These are phyloP conservation scores for Ascochyta koolunga DNA, from an alignment of 2,329 filamentous ascomycete genomes.

Conservation along the genomic window DNA sequence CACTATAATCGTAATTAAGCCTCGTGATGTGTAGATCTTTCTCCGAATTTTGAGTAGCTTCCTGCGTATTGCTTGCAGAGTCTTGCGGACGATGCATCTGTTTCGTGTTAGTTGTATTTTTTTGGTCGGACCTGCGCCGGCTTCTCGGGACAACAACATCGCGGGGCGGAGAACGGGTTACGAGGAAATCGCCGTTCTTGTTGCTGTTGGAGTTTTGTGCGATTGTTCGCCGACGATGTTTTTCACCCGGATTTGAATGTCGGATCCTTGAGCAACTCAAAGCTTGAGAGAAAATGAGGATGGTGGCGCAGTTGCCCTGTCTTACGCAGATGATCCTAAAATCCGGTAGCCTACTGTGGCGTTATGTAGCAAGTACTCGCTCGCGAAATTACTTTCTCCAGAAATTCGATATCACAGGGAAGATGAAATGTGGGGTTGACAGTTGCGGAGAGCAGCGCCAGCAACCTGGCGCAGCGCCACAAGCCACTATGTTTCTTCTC, in stretches of 20 bases:
- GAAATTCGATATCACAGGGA: too few species aligned
- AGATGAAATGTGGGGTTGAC: too few species aligned
- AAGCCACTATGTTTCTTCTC: neutral
- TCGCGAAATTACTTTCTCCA: neutral
- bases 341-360: neutral
- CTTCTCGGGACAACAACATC: constrained; percentile 20
- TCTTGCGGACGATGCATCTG: neutral
- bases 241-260: neutral
- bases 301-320: neutral
- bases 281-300: neutral
- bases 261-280: neutral
- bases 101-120: constrained; percentile 6
- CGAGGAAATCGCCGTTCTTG: neutral
- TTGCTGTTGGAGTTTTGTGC: too few species aligned
- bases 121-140: constrained; percentile 18
- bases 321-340: too few species aligned
- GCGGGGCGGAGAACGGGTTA: constrained; percentile 23
- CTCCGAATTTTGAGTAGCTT: neutral
- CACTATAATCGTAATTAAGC: neutral
- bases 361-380: neutral
- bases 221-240: too few species aligned
- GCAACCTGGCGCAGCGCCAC: constrained; percentile 3
- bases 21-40: constrained; percentile 1
- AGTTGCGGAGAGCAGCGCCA: neutral
- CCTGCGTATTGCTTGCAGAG: neutral